Evolutionary conservation across 2,329 filamentous ascomycete species (phyloP).

Genomic region (Raffaelea deltoideospora): DNA sequence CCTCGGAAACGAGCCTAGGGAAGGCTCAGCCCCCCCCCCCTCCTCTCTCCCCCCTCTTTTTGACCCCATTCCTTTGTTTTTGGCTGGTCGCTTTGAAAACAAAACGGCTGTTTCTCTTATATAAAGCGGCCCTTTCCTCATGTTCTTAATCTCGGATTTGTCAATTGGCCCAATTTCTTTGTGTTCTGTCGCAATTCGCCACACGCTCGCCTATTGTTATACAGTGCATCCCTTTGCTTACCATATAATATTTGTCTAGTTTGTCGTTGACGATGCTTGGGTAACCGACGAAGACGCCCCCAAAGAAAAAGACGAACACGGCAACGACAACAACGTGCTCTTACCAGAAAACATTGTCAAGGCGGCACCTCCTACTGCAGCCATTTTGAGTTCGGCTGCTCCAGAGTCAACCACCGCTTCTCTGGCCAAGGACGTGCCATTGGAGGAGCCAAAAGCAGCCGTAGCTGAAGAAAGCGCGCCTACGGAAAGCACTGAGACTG

Average conservation of each 20-base stretch:
- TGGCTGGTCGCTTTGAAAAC: too few species aligned
- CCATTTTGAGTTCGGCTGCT: slow-evolving; percentile 47
- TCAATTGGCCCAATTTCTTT: too few species aligned
- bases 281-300: slow-evolving; percentile 65
- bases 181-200: too few species aligned
- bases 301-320: slow-evolving; percentile 66
- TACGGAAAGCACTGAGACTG: too few species aligned
- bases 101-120: too few species aligned
- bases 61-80: not conserved
- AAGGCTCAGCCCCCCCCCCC: too few species aligned
- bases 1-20: too few species aligned
- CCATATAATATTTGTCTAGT: slow-evolving; percentile 37
- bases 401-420: slow-evolving; percentile 55
- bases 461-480: too few species aligned
- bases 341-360: slow-evolving; percentile 52
- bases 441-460: slow-evolving; percentile 32
- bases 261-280: slow-evolving; percentile 90
- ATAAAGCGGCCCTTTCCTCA: too few species aligned
- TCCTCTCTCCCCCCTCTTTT: not conserved
- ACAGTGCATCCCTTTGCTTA: slow-evolving; percentile 3
- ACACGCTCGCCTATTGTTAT: slow-evolving; percentile 2
- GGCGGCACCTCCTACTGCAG: slow-evolving; percentile 28
- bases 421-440: slow-evolving; percentile 48
- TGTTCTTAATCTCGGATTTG: not conserved
- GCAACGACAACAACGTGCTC: slow-evolving; percentile 89